Evolutionary conservation across 495 filamentous ascomycete species (phyloP).

Genomic region (Daldinia concentrica): DNA sequence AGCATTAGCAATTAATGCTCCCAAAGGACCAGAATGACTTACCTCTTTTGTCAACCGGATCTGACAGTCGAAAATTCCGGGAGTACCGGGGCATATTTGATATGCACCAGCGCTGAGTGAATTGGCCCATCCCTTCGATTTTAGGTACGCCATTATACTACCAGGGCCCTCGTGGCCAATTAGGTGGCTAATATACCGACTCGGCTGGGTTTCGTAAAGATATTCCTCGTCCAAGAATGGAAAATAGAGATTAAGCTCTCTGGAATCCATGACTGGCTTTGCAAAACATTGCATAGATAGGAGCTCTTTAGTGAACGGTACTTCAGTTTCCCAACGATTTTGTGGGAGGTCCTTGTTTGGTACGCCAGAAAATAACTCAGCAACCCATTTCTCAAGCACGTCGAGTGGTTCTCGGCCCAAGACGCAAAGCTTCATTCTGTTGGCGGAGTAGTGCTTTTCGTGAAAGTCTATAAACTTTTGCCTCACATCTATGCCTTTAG

Average conservation of each 20-base stretch:
- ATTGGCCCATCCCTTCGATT: slow-evolving; percentile 95
- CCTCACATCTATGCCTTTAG: slow-evolving; percentile 84
- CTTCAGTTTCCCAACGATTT: slow-evolving; percentile 81
- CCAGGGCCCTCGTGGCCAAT: slow-evolving; percentile 98
- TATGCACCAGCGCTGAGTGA: slow-evolving; percentile 80
- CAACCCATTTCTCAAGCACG: slow-evolving; percentile 86
- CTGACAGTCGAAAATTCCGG: slow-evolving; percentile 78
- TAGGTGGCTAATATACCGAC: slow-evolving; percentile 89
- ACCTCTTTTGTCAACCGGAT: slow-evolving; percentile 88
- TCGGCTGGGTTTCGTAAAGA: slow-evolving; percentile 83
- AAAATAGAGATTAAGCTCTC: slow-evolving; percentile 85
- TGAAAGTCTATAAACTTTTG: slow-evolving; percentile 96
- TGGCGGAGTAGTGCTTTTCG: slow-evolving; percentile 90
- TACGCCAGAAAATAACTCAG: slow-evolving; percentile 83
- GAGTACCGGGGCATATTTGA: slow-evolving; percentile 81
- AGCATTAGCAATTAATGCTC: slow-evolving; percentile 13
- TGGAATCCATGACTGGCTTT: slow-evolving; percentile 94
- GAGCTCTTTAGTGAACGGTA: slow-evolving; percentile 72
- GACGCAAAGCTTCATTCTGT: slow-evolving; percentile 94
- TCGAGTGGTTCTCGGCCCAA: slow-evolving; percentile 90
- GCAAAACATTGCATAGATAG: slow-evolving; percentile 86
- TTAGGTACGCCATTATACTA: slow-evolving; percentile 94
- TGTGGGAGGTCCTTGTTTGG: slow-evolving; percentile 84
- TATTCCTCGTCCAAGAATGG: slow-evolving; percentile 89
- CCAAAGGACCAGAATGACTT: slow-evolving; percentile 7